phyloP scores from a whole-genome alignment of 495 filamentous ascomycete species.

The Cercophora sp. region DNA sequence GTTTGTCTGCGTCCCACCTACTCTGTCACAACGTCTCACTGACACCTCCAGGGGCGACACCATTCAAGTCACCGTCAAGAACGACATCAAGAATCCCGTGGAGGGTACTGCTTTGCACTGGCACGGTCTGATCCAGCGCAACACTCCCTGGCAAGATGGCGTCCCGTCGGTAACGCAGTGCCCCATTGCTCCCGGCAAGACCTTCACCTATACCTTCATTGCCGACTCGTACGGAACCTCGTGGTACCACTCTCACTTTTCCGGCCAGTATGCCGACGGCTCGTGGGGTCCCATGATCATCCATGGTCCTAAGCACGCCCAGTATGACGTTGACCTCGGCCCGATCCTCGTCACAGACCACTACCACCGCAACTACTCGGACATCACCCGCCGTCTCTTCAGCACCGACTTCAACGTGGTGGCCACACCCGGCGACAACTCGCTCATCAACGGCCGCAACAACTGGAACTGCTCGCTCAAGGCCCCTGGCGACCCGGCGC shows the following conservation, averaged over 20 bases:
- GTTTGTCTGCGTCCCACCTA: not conserved
- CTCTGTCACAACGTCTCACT: not conserved
- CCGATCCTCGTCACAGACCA: slow-evolving; percentile 46
- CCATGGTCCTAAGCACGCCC: slow-evolving; percentile 33
- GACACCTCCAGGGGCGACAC: slow-evolving; percentile 46
- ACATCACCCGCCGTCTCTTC: slow-evolving; percentile 41
- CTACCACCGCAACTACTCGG: slow-evolving; percentile 42
- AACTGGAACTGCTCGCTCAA: slow-evolving; percentile 45
- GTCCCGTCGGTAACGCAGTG: slow-evolving; percentile 42
- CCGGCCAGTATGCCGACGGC: slow-evolving; percentile 41
- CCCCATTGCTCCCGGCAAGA: slow-evolving; percentile 41
- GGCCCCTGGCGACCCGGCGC: slow-evolving; percentile 29
- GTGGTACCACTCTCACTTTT: slow-evolving; percentile 49
- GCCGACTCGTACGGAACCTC: slow-evolving; percentile 39
- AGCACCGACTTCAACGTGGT: slow-evolving; percentile 21
- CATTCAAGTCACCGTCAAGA: slow-evolving; percentile 56
- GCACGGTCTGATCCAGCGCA: slow-evolving; percentile 43
- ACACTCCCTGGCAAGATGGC: slow-evolving; percentile 43
- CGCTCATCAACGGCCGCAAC: slow-evolving; percentile 51
- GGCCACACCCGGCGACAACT: slow-evolving; percentile 45
- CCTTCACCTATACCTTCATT: slow-evolving; percentile 39
- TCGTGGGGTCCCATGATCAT: slow-evolving; percentile 41
- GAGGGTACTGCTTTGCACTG: slow-evolving; percentile 46
- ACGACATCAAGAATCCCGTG: slow-evolving; percentile 49
- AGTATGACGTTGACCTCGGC: slow-evolving; percentile 44